Percentiles rank a stretch among this genome's conserved stretches.
Evolutionary conservation across 768 basidiomycete genomes (phyloP).

Genomic region (Tricholoma sp.): DNA sequence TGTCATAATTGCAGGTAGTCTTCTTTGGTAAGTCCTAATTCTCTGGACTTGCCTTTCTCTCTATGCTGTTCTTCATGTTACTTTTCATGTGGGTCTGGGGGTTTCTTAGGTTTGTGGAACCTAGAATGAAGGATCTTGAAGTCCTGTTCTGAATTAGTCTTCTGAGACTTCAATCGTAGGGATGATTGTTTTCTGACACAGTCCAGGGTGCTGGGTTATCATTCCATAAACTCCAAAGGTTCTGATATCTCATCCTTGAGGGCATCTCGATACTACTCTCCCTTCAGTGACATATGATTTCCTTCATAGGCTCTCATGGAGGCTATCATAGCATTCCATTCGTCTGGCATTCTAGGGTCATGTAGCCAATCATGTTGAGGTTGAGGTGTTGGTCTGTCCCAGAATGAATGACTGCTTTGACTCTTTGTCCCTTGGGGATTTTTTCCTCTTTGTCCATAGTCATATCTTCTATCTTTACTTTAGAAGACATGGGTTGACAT

Average conservation of each 20-base stretch:
- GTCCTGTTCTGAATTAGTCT: not conserved
- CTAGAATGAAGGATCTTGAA: not conserved
- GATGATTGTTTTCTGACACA: too few relatives aligned
- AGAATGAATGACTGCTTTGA: constrained; percentile 2
- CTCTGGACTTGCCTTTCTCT: not conserved
- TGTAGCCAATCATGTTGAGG: constrained; percentile 8
- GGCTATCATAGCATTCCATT: constrained; percentile 15
- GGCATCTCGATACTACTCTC: too few relatives aligned
- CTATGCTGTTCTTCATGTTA: not conserved
- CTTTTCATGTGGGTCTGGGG: not conserved
- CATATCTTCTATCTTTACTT: constrained; percentile 8
- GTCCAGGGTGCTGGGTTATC: too few relatives aligned
- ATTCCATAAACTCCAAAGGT: too few relatives aligned
- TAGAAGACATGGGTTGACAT: constrained; percentile 15
- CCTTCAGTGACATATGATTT: too few relatives aligned
- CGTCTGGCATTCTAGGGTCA: constrained; percentile 15
- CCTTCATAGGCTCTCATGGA: not conserved
- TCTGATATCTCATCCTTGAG: too few relatives aligned
- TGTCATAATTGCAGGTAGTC: constrained; percentile 13
- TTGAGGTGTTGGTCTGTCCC: constrained; percentile 12
- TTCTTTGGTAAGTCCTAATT: constrained; percentile 1
- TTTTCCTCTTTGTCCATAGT: not conserved
- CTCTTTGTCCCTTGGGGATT: too few relatives aligned
- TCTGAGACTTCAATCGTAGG: too few relatives aligned
- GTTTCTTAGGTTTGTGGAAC: not conserved